Evolutionary conservation across 75 land plant species (phyloP), one percentile per base, ranked within the genome.

Genomic region (Pinus albicaulis): DNA sequence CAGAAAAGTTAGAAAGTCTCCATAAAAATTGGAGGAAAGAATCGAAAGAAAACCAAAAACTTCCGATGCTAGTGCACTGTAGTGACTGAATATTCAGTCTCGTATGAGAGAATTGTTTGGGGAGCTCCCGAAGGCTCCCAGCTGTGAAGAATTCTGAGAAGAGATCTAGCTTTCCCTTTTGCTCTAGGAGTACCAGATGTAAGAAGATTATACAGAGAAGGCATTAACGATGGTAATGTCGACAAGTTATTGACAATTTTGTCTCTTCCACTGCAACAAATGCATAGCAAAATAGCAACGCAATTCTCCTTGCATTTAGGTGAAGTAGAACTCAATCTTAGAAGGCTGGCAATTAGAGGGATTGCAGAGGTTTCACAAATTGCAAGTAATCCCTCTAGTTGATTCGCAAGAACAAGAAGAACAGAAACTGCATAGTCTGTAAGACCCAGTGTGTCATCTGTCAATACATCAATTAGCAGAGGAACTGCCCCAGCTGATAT

Each of bases 401-500:
- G 83, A 6, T 86, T 77, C 7, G 81, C 68, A 8, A 93, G 84
- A 31, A 91, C 22, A 16, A 85, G 79, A 14, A 93, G 79, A 68
- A 89, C 83, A 1, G 85, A 73, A 55, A 86, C 64, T 11, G 88
- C 89, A 22, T 91, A 84, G 60, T 93, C 93, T 12, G 87, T 80
- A 20, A 93, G 76, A 36, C 84, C 81, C 0, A 84, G 83, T 28
- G 75, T 86, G 10, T 82, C 90, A 57, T 91, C 89, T 69, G 59
- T 82, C 70, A 91, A 41, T 26, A 85, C 62, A 26, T 82, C 81
- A 23, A 87, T 77, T 28, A 93, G 84, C 12, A 91, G 3, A 15
- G 86, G 85, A 10, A 93, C 80, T 17, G 86, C 89, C 69, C 92
- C 96, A 23, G 96, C 82, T 24, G 23, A 76, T 13, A 93, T 84